Base-by-base conservation (phyloP, 2,329 filamentous ascomycete species). In the Hymenoscyphus scutula region DNA sequence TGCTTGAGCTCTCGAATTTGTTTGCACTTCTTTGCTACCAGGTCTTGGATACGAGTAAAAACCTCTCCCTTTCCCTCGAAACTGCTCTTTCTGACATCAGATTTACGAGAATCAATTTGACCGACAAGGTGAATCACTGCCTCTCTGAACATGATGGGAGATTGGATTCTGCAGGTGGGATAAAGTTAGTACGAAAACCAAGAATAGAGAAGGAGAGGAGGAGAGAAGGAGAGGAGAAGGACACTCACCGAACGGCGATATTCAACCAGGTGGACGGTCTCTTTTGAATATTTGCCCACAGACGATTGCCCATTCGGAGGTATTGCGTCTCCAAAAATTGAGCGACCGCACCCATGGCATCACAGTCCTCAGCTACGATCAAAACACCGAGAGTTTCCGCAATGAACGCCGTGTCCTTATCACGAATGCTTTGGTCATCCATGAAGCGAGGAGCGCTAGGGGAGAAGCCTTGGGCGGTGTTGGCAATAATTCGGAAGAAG, bases 141-240 rank as follows among this genome's bases (percentile, higher is more conserved):
- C 37, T 74, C 71, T 25, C 66, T 62, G 53, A 73, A 72, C n/a
- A 74, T 72, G 11, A 70, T 59, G 7, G 68, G 63, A 1, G 70
- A 72, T 56, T 70, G 63, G 6, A 74, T 58, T 10, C 67, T n/a
- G n/a, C n/a, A n/a, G n/a, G n/a, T n/a, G n/a, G n/a, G n/a, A n/a
- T n/a, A n/a, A n/a, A n/a, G n/a, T n/a, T n/a, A n/a, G n/a, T n/a
- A n/a, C n/a, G n/a, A n/a, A n/a, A n/a, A n/a, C n/a, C n/a, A n/a
- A n/a, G n/a, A n/a, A n/a, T n/a, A n/a, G n/a, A n/a, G n/a, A n/a
- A n/a, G n/a, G n/a, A n/a, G n/a, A n/a, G n/a, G n/a, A n/a, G n/a
- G n/a, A n/a, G n/a, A n/a, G n/a, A n/a, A n/a, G n/a, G n/a, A n/a
- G n/a, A n/a, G n/a, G n/a, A n/a, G n/a, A n/a, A n/a, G n/a, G n/a